Percentiles rank a stretch among this genome's conserved stretches.
Conservation (phyloP, 2,329 filamentous ascomycete genomes). For the Elsinoe arachidis region DNA sequence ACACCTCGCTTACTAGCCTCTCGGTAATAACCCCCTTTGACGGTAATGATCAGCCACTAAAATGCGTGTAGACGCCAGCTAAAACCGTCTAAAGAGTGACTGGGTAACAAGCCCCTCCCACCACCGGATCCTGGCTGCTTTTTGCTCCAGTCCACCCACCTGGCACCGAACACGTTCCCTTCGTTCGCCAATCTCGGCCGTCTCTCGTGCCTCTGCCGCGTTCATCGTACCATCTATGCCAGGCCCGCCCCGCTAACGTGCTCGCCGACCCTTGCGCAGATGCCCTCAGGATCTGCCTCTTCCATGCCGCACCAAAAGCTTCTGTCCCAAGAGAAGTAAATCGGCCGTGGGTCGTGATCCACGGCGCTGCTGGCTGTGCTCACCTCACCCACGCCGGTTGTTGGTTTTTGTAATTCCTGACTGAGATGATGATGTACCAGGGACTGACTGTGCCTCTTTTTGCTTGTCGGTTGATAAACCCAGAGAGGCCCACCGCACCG, state of each 20-base stretch:
- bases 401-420: slow-evolving; percentile 9
- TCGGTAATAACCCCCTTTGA: too few species aligned
- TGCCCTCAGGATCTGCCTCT: slow-evolving; percentile 2
- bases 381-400: not conserved
- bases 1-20: too few species aligned
- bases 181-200: slow-evolving; percentile 3
- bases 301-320: slow-evolving; percentile 5
- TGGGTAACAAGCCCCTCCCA: not conserved
- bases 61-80: too few species aligned
- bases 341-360: slow-evolving; percentile 1
- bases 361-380: slow-evolving; percentile 4
- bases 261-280: not conserved
- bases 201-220: slow-evolving; percentile 3
- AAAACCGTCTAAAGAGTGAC: too few species aligned
- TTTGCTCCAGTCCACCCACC: slow-evolving; percentile 5
- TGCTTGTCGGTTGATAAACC: not conserved
- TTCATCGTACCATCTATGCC: not conserved
- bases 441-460: not conserved
- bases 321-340: slow-evolving; percentile 9
- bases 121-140: not conserved
- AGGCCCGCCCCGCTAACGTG: not conserved
- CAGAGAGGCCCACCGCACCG: not conserved
- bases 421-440: not conserved
- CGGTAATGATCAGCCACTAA: too few species aligned
- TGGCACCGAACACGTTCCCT: slow-evolving; percentile 2